Evolutionary conservation across 352 stramenopile genomes (phyloP), one percentile per base, ranked within the genome.

Genomic region (Pythium inflatum): DNA sequence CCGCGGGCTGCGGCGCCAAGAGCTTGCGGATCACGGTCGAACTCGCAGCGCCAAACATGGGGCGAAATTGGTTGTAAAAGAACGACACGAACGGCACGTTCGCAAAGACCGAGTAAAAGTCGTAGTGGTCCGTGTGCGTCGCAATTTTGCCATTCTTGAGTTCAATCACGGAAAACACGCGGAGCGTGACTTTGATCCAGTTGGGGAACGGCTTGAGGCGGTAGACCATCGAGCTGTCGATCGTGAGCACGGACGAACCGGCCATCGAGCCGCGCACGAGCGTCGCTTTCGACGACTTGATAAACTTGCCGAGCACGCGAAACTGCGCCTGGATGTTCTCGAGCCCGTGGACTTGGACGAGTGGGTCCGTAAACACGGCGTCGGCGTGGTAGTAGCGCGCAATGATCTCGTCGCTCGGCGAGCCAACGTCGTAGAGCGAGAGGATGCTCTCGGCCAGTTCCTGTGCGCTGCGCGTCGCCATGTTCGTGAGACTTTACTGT

Each of bases 271-370:
- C 85, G 62, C 85, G 85, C 72, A 93, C 83, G 56, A 95, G 80
- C 71, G 83, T 91, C 16, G 85, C 84, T 68, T 93, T 91, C 57
- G 78, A 89, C 48, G 75, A 82, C 73, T 85, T 87, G 73, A 95
- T 74, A 61, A 95, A 90, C 71, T 85, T 89, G 51, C 83, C 79
- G 41, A 95, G 76, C 34, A 83, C 77, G 57, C 87, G 87, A 73
- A 95, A 95, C 75, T 95, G 87, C 66, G 87, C 87, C 68, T 92
- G 85, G 68, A 95, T 90, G 69, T 95, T 93, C 57, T 90, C 85
- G 38, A 92, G 54, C 50, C 87, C 87, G 18, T 76, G 74, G 56
- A 93, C 87, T 31, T 81, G 81, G 40, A 95, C 83, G 62, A 95
- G 59, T 33, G 87, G 87, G 71, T 95, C 87, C 25, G 84, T 89